phyloP scores from a whole-genome alignment of 2,329 filamentous ascomycete genomes.

The Ophiostoma himal-ulmi region DNA sequence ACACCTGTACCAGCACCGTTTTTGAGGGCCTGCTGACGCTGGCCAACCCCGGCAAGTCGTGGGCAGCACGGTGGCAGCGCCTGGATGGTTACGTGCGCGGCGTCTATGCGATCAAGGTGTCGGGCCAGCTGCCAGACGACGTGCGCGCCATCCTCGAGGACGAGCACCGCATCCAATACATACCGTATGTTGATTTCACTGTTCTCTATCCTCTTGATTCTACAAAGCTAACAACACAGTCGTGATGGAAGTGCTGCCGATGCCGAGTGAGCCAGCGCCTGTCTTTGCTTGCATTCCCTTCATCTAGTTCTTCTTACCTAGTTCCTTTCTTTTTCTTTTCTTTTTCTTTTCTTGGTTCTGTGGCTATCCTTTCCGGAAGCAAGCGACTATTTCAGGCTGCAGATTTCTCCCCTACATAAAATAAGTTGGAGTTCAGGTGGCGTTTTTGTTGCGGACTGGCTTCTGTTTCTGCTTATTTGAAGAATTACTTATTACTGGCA shows the following conservation, averaged over 20 bases:
- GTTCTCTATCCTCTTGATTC: neutral
- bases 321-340: neutral
- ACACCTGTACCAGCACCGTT: constrained; percentile 91
- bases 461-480: neutral
- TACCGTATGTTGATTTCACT: constrained; percentile 48
- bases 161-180: constrained; percentile 58
- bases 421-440: constrained; percentile 15
- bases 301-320: neutral
- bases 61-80: constrained; percentile 96
- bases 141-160: constrained; percentile 56
- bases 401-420: neutral
- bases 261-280: constrained; percentile 32
- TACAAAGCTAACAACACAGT: constrained; percentile 32
- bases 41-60: constrained; percentile 73
- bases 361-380: constrained; percentile 12
- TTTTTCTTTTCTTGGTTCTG: neutral
- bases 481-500: neutral
- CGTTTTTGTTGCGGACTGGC: neutral
- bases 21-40: constrained; percentile 90
- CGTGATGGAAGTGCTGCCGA: constrained; percentile 53
- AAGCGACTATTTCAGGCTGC: constrained; percentile 9
- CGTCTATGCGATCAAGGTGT: constrained; percentile 92
- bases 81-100: constrained; percentile 82
- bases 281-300: neutral
- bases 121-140: constrained; percentile 67